A percentile compares a stretch with the other conserved stretches of the same genome.
Conservation (phyloP, 257 asterid species). For the Solanum gracilifrons region DNA sequence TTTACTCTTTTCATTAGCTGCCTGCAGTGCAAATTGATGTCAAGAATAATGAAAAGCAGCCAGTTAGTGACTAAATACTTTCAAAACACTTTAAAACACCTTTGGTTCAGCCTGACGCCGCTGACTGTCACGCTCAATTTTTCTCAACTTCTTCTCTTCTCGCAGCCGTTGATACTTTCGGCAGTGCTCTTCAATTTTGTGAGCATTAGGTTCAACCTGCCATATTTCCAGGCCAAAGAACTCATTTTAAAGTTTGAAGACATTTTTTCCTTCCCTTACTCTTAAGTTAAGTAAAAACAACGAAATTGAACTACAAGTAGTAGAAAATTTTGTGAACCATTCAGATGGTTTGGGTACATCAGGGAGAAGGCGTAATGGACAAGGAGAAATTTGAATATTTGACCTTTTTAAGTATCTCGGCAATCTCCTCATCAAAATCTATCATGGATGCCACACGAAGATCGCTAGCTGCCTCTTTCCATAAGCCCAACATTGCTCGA, state of each 20-base stretch:
- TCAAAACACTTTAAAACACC: slow-evolving; percentile 7
- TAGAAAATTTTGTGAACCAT: neutral
- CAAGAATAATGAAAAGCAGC: neutral
- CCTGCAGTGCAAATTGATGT: neutral
- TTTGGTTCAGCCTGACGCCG: slow-evolving; percentile 18
- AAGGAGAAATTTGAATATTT: neutral
- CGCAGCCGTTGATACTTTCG: slow-evolving; percentile 52
- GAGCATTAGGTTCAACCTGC: slow-evolving; percentile 73
- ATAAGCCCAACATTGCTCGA: slow-evolving; percentile 66
- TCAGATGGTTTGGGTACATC: neutral
- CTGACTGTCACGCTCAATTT: slow-evolving; percentile 34
- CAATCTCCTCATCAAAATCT: slow-evolving; percentile 71
- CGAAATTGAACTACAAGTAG: neutral
- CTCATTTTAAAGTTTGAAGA: neutral
- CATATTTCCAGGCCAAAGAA: neutral
- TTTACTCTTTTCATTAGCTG: neutral
- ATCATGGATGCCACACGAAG: slow-evolving; percentile 60
- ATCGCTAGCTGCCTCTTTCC: slow-evolving; percentile 79
- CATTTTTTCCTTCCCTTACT: neutral
- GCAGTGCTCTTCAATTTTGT: slow-evolving; percentile 58
- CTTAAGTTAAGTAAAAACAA: neutral
- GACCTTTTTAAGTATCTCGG: slow-evolving; percentile 47
- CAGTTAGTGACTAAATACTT: neutral
- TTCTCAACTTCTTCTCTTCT: slow-evolving; percentile 39
- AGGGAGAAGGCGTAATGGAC: neutral